Evolutionary conservation across 768 basidiomycete genomes (phyloP).

Genomic region (Amanita rimosa): DNA sequence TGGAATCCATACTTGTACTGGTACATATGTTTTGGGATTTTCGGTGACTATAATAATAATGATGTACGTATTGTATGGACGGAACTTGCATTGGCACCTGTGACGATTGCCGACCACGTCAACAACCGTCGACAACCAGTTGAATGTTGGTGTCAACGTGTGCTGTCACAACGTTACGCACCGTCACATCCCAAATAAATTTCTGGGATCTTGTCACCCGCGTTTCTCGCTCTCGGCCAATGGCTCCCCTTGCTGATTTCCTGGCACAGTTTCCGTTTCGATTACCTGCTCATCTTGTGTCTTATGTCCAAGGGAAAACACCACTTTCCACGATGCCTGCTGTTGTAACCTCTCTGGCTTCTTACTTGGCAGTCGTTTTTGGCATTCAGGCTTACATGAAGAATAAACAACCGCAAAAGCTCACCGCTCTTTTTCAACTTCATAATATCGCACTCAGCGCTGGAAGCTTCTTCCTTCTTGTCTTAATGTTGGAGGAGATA

Average conservation of each 20-base stretch:
- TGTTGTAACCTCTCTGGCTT: constrained; percentile 58
- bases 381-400: constrained; percentile 78
- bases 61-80: not conserved
- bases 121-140: too few relatives aligned
- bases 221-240: constrained; percentile 20
- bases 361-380: constrained; percentile 87
- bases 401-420: constrained; percentile 57
- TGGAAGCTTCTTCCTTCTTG: constrained; percentile 77
- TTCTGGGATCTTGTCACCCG: not conserved
- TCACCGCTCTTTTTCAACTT: constrained; percentile 74
- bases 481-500: constrained; percentile 89
- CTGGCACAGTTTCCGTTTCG: constrained; percentile 44
- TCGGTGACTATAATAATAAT: not conserved
- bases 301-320: constrained; percentile 64
- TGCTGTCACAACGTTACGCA: constrained; percentile 4
- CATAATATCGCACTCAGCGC: constrained; percentile 86
- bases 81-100: not conserved
- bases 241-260: constrained; percentile 68
- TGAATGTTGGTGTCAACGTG: constrained; percentile 10
- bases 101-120: too few relatives aligned
- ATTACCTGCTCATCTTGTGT: constrained; percentile 43
- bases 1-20: not conserved
- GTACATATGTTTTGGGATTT: not conserved
- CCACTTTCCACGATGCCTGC: constrained; percentile 75
- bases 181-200: constrained; percentile 1